These are phyloP conservation scores for Cicer yamashitae DNA, from an alignment of 306 rosid species.

Conservation along the genomic window DNA sequence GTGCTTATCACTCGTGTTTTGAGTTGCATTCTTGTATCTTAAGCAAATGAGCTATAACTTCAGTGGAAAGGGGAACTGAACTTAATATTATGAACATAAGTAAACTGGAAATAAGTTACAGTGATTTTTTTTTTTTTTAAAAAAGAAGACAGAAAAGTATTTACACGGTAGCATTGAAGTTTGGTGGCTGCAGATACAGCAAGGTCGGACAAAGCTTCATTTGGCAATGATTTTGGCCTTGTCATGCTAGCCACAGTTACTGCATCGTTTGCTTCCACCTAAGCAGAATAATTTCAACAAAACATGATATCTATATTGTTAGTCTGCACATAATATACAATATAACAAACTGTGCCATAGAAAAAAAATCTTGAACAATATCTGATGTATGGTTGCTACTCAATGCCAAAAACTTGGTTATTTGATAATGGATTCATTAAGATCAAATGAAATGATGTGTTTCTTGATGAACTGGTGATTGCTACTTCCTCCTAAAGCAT, in stretches of 20 bases:
- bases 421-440: neutral
- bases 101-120: conserved; percentile 10
- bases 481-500: conserved; percentile 28
- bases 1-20: conserved; percentile 7
- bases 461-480: conserved; percentile 12
- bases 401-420: conserved; percentile 1
- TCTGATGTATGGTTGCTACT: conserved; percentile 1
- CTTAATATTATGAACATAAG: conserved; percentile 9
- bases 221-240: conserved; percentile 77
- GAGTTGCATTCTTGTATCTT: conserved; percentile 28
- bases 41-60: conserved; percentile 13
- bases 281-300: conserved; percentile 35
- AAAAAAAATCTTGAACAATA: conserved; percentile 3
- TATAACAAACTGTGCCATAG: neutral
- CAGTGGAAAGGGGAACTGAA: conserved; percentile 10
- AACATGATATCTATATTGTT: conserved; percentile 21
- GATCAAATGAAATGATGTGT: neutral
- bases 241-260: conserved; percentile 91
- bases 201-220: conserved; percentile 83
- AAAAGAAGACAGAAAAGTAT: conserved; percentile 15
- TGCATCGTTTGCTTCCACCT: conserved; percentile 95
- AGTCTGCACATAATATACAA: conserved; percentile 31
- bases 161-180: conserved; percentile 86
- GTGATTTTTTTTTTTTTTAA: neutral
- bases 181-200: conserved; percentile 90